Evolutionary conservation across 2,329 filamentous ascomycete genomes (phyloP).

Genomic region (Cytospora piceicola): DNA sequence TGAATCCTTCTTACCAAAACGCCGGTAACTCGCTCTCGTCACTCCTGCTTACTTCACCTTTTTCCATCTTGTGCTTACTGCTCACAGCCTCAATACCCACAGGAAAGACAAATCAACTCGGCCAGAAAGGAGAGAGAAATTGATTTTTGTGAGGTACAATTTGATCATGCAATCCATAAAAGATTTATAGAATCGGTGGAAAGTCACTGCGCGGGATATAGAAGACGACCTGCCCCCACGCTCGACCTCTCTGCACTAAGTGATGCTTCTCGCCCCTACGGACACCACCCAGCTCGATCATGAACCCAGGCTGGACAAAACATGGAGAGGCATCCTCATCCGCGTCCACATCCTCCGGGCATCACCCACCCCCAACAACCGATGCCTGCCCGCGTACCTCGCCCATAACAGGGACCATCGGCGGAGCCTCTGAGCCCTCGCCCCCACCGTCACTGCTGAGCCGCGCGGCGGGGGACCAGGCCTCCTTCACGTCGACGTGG

Average conservation of each 20-base stretch:
- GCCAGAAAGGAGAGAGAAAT: not conserved
- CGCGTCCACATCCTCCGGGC: not conserved
- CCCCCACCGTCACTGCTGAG: slow-evolving; percentile 20
- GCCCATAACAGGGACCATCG: not conserved
- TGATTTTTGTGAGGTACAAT: not conserved
- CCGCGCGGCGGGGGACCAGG: slow-evolving; percentile 17
- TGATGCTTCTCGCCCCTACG: slow-evolving; percentile 17
- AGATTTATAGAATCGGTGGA: slow-evolving; percentile 17
- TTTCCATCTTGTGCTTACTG: slow-evolving; percentile 10
- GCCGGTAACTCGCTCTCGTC: not conserved
- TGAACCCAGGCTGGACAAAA: slow-evolving; percentile 16
- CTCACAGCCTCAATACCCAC: not conserved
- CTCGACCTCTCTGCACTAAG: not conserved
- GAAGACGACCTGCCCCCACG: not conserved
- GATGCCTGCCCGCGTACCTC: not conserved
- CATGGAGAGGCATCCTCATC: slow-evolving; percentile 8
- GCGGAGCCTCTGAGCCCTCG: slow-evolving; percentile 17
- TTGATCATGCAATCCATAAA: slow-evolving; percentile 13
- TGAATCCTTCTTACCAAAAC: not conserved
- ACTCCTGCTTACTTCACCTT: slow-evolving; percentile 7
- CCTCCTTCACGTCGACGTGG: slow-evolving; percentile 26
- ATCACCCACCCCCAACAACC: slow-evolving; percentile 50
- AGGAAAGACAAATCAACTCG: too few species aligned
- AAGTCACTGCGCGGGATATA: slow-evolving; percentile 3
- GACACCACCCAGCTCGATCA: slow-evolving; percentile 19